Base-by-base conservation (phyloP, 805 yeast genomes). In the Sugiyamaella chiloensis region DNA sequence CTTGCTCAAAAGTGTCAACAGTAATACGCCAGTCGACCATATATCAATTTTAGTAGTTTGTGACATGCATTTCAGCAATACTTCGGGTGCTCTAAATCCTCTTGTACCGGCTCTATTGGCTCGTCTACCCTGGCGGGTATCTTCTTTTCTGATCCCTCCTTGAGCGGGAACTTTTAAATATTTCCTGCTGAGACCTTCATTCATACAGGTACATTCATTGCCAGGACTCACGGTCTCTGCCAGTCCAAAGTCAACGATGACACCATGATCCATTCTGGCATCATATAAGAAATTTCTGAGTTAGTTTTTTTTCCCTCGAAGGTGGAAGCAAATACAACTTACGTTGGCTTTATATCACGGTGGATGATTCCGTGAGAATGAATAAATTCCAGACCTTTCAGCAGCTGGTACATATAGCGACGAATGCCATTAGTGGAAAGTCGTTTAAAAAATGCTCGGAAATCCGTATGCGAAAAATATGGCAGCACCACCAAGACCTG, bases 61-160 rank as follows among this genome's bases (percentile, higher is more conserved):
- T 50, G 85, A 81, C 1, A 85, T 78, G 65, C 97, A 89, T 62
- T 87, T 88, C 66, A 88, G 75, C 46, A 90, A 69, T 3, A 89
- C 96, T 62, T 89, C 97, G 0, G 96, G 96, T 0, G 97, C 96
- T 56, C 97, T 74, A 61, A 89, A 89, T 0, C 97, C 97, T 57
- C 97, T 74, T 1, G 97, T 89, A 6, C 97, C 97, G 14, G 99
- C 99, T 58, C 99, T 80, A 60, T 93, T 93, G 0, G 98, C 98
- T 48, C 99, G 76, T 59, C 96, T 76, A 1, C 93, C 87, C 0
- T 95, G 85, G 57, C 98, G 74, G 42, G 79, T 79, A 68, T 93
- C 99, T 58, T 86, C 87, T 61, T 87, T 88, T 7, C 89, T 85
- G 60, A 86, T 88, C 1, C 96, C 91, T 65, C 75, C 72, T 9